Evolutionary conservation across 2,329 filamentous ascomycete genomes (phyloP), one percentile per base, ranked within the genome.

Genomic region (Trichophyton verrucosum): DNA sequence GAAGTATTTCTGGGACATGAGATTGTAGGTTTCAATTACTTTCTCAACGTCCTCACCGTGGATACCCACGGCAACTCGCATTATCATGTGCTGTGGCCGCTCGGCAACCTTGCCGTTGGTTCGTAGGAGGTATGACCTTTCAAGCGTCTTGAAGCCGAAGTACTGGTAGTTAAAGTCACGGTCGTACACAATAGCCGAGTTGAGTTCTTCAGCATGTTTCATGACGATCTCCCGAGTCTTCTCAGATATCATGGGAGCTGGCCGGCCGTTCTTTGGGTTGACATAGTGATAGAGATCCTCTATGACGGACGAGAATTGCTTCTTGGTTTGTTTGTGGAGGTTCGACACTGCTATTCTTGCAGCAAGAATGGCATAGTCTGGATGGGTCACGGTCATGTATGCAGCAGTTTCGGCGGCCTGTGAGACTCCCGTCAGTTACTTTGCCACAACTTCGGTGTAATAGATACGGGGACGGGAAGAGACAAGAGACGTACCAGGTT

Each of bases 141-240:
- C 94, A 44, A 99, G 81, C 6, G 94, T 99, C 84, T 99, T 99
- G 86, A 99, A 99, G 66, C 94, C 94, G 71, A 99, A 99, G 80
- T 95, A 99, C 80, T 99, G 94, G 81, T 99, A 99, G 83, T 97
- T 96, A 83, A 99, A 99, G 75, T 99, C 94, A 68, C 94, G 88
- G 79, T 99, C 94, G 71, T 97, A 99, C 70, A 99, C 92, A 74
- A 99, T 97, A 70, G 94, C 94, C 49, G 92, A 97, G 81, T 99
- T 96, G 61, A 99, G 83, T 78, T 99, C 94, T 61, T 96, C 94
- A 70, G 90, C 91, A 77, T 99, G 91, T 71, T 88, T 89, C 88
- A 96, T 94, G 66, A 99, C 88, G 65, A 85, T 90, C 69, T 96
- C 89, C 74, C 96, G 96, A 56, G 88, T 95, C 68, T 88, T 81